These are phyloP conservation scores for Russula sp. DNA, from an alignment of 768 basidiomycete genomes.

Conservation along the genomic window DNA sequence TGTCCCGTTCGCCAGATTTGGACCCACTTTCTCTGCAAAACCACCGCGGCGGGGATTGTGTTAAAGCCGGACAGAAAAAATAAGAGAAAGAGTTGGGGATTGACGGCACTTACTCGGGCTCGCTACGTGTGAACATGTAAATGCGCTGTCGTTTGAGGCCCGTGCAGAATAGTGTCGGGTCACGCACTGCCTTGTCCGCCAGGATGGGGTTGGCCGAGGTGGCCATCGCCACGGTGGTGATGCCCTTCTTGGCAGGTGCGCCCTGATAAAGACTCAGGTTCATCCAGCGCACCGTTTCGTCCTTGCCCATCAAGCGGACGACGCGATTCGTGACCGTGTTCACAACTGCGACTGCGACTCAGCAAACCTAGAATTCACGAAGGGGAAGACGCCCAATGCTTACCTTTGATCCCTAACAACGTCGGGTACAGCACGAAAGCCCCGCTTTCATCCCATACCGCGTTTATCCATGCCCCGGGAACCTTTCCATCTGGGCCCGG, in stretches of 20 bases:
- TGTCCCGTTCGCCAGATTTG: constrained; percentile 84
- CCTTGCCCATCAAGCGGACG: constrained; percentile 80
- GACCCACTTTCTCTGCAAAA: constrained; percentile 49
- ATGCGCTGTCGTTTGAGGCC: constrained; percentile 91
- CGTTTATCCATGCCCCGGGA: constrained; percentile 78
- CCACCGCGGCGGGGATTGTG: neutral
- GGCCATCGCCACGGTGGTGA: constrained; percentile 88
- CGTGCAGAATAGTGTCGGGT: constrained; percentile 89
- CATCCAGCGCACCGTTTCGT: constrained; percentile 86
- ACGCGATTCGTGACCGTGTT: constrained; percentile 94
- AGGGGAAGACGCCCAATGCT: neutral
- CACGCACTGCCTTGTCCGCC: constrained; percentile 73
- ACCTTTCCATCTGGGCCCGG: constrained; percentile 65
- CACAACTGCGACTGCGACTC: constrained; percentile 50
- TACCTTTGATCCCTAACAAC: constrained; percentile 91
- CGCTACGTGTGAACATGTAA: constrained; percentile 87
- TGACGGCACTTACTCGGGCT: constrained; percentile 62
- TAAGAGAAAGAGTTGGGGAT: neutral
- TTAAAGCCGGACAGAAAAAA: neutral
- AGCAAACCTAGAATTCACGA: neutral
- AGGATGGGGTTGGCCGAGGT: constrained; percentile 94
- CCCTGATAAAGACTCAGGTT: constrained; percentile 91
- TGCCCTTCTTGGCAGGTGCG: constrained; percentile 76
- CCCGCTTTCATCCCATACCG: constrained; percentile 97
- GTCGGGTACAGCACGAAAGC: constrained; percentile 93